Evolutionary conservation across 176 grass and related monocot species (phyloP).

Genomic region (Zea mays): DNA sequence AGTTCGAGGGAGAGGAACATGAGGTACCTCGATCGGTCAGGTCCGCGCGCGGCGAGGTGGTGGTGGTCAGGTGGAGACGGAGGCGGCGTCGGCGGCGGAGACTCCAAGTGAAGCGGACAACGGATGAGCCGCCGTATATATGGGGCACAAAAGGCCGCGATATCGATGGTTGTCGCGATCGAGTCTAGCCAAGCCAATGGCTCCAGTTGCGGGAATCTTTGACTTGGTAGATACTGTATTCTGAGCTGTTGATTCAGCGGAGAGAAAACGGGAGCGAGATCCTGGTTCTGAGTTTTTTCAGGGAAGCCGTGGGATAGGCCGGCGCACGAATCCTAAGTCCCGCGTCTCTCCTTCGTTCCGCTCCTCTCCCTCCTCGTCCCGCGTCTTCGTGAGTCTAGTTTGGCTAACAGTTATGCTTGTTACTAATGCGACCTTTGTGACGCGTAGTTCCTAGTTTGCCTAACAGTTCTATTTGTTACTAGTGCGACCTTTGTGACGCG

Average conservation of each 20-base stretch:
- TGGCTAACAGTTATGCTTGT: too few species aligned
- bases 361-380: too few species aligned
- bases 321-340: too few species aligned
- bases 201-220: not conserved
- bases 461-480: too few species aligned
- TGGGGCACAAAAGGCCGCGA: not conserved
- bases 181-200: not conserved
- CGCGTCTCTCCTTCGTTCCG: too few species aligned
- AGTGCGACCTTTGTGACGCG: too few species aligned
- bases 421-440: too few species aligned
- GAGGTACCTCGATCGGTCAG: not conserved
- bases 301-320: too few species aligned
- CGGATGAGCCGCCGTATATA: not conserved
- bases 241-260: not conserved
- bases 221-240: not conserved
- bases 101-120: not conserved
- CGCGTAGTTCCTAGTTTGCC: too few species aligned
- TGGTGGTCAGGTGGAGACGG: not conserved
- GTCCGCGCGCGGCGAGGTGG: not conserved
- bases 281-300: not conserved
- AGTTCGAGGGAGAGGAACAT: not conserved
- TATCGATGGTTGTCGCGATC: not conserved
- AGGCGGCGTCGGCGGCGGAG: not conserved
- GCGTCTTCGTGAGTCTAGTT: too few species aligned
- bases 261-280: slow-evolving; percentile 1